Evolutionary conservation across 1,139 yeast genomes (phyloP).

Genomic region (Pneumocystis wakefieldiae): DNA sequence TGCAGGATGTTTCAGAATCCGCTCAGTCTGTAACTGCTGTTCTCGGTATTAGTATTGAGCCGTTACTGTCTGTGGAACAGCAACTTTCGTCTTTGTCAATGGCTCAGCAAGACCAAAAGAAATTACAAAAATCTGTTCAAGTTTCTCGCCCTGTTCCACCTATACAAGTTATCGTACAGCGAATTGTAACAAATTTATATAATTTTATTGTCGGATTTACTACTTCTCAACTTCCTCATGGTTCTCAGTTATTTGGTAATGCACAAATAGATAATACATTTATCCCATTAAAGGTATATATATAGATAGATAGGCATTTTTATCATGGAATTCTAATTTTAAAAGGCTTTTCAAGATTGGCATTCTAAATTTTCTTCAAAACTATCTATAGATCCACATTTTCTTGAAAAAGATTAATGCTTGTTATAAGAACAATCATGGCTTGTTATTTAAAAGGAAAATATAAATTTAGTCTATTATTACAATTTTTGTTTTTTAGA

Average conservation of each 20-base stretch:
- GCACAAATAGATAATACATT: constrained; percentile 5
- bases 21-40: constrained; percentile 17
- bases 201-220: constrained; percentile 77
- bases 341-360: constrained; percentile 86
- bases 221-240: constrained; percentile 25
- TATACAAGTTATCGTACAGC: constrained; percentile 51
- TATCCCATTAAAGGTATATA: constrained; percentile 8
- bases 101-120: neutral
- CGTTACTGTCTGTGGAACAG: constrained; percentile 43
- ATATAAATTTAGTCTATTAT: neutral
- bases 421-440: neutral
- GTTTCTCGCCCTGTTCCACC: constrained; percentile 15
- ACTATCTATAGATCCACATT: constrained; percentile 65
- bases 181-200: constrained; percentile 82
- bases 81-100: constrained; percentile 28
- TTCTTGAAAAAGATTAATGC: constrained; percentile 33
- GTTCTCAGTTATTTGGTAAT: constrained; percentile 5
- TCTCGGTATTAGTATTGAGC: constrained; percentile 83
- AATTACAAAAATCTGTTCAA: constrained; percentile 11
- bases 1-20: constrained; percentile 24
- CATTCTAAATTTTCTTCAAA: constrained; percentile 74
- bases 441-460: neutral
- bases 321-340: constrained; percentile 61
- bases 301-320: neutral
- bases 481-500: neutral